Percentiles rank a stretch among this genome's conserved stretches.
phyloP scores from a whole-genome alignment of 768 basidiomycete genomes.

The Lyophyllum semitale region DNA sequence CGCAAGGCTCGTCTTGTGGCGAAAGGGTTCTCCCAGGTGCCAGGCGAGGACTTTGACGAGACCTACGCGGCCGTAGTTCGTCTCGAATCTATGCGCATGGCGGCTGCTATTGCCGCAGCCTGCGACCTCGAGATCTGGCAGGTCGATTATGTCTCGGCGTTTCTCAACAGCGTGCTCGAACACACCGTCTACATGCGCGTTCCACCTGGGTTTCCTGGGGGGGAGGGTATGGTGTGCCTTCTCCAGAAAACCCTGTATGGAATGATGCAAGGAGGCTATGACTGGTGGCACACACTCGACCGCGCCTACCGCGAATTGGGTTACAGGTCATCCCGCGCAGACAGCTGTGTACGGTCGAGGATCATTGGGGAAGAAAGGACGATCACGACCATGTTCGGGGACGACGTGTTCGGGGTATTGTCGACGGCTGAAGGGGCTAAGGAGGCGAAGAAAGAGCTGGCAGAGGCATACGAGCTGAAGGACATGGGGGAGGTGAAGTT shows the following conservation, averaged over 20 bases:
- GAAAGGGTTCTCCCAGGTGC: constrained; percentile 32
- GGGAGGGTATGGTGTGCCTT: constrained; percentile 19
- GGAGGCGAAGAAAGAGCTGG: constrained; percentile 17
- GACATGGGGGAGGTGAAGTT: constrained; percentile 7
- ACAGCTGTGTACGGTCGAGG: constrained; percentile 17
- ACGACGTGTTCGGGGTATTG: constrained; percentile 17
- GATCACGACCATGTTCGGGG: constrained; percentile 16
- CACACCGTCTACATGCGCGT: constrained; percentile 16
- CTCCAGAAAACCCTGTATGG: constrained; percentile 26
- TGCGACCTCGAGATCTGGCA: constrained; percentile 28
- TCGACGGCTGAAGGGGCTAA: constrained; percentile 2
- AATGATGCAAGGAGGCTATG: constrained; percentile 22
- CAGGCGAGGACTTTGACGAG: constrained; percentile 32
- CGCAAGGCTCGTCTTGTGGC: constrained; percentile 29
- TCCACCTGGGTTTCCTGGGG: constrained; percentile 18
- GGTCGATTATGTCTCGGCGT: constrained; percentile 36
- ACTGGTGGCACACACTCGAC: constrained; percentile 19
- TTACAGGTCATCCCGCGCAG: constrained; percentile 18
- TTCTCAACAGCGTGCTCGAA: constrained; percentile 30
- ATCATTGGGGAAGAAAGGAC: constrained; percentile 9
- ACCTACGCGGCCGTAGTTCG: constrained; percentile 20
- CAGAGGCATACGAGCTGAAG: constrained; percentile 13
- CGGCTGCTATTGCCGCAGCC: constrained; percentile 27
- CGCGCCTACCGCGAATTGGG: constrained; percentile 4
- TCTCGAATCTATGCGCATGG: constrained; percentile 13